Evolutionary conservation across 768 basidiomycete genomes (phyloP).

Genomic region (Tulasnella sp.): DNA sequence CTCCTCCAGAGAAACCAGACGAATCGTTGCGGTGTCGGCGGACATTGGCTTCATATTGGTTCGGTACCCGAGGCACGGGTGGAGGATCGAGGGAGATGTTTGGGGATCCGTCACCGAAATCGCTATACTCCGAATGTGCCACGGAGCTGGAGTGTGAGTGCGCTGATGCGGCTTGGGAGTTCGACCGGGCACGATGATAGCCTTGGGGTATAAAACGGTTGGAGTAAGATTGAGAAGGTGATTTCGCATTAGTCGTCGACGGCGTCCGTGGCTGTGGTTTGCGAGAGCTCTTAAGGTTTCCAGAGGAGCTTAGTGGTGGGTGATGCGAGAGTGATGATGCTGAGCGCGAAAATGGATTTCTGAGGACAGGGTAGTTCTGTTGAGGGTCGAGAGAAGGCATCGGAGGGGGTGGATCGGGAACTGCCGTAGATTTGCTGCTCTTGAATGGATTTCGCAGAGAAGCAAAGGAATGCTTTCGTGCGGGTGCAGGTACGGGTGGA

Average conservation of each 20-base stretch:
- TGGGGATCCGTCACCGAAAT: conserved; percentile 18
- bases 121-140: conserved; percentile 16
- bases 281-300: background rate
- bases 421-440: conserved; percentile 50
- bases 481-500: conserved; percentile 51
- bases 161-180: conserved; percentile 48
- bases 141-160: conserved; percentile 75
- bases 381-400: conserved; percentile 58
- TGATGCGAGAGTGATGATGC: conserved; percentile 63
- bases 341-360: conserved; percentile 79
- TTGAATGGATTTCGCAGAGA: conserved; percentile 87
- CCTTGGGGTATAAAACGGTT: background rate
- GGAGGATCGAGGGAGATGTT: conserved; percentile 47
- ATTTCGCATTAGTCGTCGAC: background rate
- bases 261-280: background rate
- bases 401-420: conserved; percentile 57
- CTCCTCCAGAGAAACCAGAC: conserved; percentile 47
- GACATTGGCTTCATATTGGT: conserved; percentile 53
- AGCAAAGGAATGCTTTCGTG: conserved; percentile 80
- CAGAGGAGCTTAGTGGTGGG: background rate
- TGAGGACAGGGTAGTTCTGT: conserved; percentile 60
- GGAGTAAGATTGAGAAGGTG: conserved; percentile 6
- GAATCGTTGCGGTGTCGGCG: conserved; percentile 43
- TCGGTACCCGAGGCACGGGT: conserved; percentile 74
- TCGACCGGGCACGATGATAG: conserved; percentile 3